Conservation (phyloP, 2,329 filamentous ascomycete genomes). For the Ascosphaera acerosa region DNA sequence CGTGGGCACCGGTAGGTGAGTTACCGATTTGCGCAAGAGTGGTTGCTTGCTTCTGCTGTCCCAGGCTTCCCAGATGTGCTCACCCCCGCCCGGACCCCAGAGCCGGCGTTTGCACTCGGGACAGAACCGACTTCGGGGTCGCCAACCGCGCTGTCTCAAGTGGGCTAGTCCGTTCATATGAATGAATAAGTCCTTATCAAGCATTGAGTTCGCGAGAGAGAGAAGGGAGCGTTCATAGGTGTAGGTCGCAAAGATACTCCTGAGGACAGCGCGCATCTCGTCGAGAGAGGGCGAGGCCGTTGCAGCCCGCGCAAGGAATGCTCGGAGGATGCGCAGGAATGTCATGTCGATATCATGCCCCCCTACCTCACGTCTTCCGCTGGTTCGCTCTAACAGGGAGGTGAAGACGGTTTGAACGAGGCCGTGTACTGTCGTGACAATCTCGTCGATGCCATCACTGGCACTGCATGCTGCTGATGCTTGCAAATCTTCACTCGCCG, state of each 20-base stretch:
- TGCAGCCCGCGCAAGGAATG: constrained; percentile 65
- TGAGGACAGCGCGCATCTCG: constrained; percentile 61
- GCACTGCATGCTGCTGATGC: constrained; percentile 5
- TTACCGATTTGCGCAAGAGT: constrained; percentile 5
- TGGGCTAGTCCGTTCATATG: constrained; percentile 50
- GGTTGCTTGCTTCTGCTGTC: constrained; percentile 28
- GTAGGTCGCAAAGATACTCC: constrained; percentile 84
- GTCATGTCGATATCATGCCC: constrained; percentile 40
- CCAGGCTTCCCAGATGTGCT: constrained; percentile 60
- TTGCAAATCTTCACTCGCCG: no score
- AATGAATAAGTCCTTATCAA: constrained; percentile 72
- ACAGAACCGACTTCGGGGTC: constrained; percentile 63
- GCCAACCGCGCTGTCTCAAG: constrained; percentile 65
- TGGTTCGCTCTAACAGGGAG: constrained; percentile 33
- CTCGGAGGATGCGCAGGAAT: constrained; percentile 69
- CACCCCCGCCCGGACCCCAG: constrained; percentile 71
- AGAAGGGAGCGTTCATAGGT: constrained; percentile 85
- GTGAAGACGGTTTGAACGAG: constrained; percentile 83
- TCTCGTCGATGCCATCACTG: constrained; percentile 1
- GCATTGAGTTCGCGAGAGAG: constrained; percentile 55
- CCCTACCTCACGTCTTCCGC: no score
- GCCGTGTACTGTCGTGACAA: constrained; percentile 11
- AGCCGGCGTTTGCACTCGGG: constrained; percentile 59
- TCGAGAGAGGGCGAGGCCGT: constrained; percentile 61
- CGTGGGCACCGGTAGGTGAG: constrained; percentile 2